Evolutionary conservation across 352 stramenopile species (phyloP), one percentile per base, ranked within the genome.

Genomic region (Phytopythium montanum): DNA sequence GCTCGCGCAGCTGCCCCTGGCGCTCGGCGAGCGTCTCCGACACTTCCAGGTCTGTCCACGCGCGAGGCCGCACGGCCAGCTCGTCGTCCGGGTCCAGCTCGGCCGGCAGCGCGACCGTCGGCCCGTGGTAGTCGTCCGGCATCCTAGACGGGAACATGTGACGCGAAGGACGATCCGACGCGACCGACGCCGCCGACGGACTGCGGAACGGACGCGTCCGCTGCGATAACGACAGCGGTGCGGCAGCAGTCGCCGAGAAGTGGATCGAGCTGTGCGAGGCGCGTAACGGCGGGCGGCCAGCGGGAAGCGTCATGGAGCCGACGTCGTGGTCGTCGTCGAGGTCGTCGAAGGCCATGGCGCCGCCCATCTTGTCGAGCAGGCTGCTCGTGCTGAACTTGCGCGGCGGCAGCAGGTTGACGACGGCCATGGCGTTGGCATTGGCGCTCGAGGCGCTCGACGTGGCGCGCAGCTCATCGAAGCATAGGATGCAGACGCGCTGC

Each of bases 401-500:
- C 54, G 66, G 68, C 54, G 64, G 62, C 41, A 64, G 90, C 62
- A 93, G 80, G 62, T 93, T 93, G 19, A 89, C 81, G 23, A 93
- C 83, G 6, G 83, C 83, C 52, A 81, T 78, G n/a, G 76, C 83
- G 59, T 87, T 79, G 31, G 29, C n/a, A n/a, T n/a, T 42, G 9
- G 50, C 25, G 25, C 12, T 45, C 2, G 45, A 29, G 1, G 33
- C 33, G 21, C 8, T 56, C 2, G 51, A 41, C 31, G 39, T 26
- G 61, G 88, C 81, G 25, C 78, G 79, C 39, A 93, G 63, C 36
- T 92, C 81, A 39, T 92, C 83, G 58, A 87, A 90, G 64, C 83
- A 92, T 49, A 92, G 58, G 53, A 92, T 90, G 54, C 83, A 92
- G 46, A 92, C 83, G 28, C 83, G 81, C 57, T 90, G 81, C 31